A percentile compares a stretch with the other conserved stretches of the same genome.
Conservation (phyloP, 1,139 yeast genomes). For the Saccharomyces hybrid region DNA sequence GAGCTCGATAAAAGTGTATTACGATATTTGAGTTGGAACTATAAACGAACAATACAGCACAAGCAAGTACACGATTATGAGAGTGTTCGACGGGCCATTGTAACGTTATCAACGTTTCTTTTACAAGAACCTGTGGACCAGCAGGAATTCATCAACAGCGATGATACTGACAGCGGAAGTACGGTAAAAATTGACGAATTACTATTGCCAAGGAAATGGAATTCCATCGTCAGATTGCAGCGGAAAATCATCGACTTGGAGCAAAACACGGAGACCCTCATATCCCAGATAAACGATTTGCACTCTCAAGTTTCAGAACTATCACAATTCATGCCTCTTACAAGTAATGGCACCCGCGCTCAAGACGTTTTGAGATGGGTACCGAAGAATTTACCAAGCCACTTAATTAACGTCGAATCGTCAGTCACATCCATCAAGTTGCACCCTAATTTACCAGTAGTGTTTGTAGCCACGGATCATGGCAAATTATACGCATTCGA, state of each 20-base stretch:
- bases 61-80: not conserved
- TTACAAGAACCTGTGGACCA: not conserved
- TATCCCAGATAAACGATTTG: not conserved
- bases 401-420: constrained; percentile 32
- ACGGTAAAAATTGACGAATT: constrained; percentile 16
- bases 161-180: not conserved
- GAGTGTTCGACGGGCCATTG: constrained; percentile 10
- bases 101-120: not conserved
- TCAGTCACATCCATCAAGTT: constrained; percentile 58
- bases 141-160: not conserved
- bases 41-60: not conserved
- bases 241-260: constrained; percentile 58
- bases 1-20: constrained; percentile 52
- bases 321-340: constrained; percentile 13
- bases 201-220: constrained; percentile 79
- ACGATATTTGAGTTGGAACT: constrained; percentile 36
- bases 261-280: constrained; percentile 13
- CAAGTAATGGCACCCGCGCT: constrained; percentile 31
- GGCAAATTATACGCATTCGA: constrained; percentile 77
- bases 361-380: constrained; percentile 52
- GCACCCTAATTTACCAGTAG: constrained; percentile 64
- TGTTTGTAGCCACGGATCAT: constrained; percentile 65
- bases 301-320: constrained; percentile 18
- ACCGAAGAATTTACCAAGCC: constrained; percentile 38
- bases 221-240: constrained; percentile 75